Evolutionary conservation across 2,329 filamentous ascomycete genomes (phyloP).

Genomic region (Davidsoniella australis): DNA sequence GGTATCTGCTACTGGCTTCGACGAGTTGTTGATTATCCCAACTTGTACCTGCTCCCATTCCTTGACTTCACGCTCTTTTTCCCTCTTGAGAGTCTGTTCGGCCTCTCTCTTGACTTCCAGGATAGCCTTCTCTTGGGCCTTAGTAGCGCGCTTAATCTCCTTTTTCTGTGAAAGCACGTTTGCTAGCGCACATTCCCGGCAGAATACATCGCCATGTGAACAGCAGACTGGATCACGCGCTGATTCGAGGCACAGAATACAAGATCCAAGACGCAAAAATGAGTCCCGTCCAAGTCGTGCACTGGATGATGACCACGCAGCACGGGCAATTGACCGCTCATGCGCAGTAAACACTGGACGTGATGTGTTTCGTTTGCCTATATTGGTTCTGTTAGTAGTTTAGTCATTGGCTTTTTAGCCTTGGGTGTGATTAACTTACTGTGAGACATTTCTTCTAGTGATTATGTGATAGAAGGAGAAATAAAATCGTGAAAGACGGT

Average conservation of each 20-base stretch:
- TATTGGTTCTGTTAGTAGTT: not conserved
- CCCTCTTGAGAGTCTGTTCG: constrained; percentile 50
- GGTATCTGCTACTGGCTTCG: not conserved
- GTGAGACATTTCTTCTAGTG: constrained; percentile 26
- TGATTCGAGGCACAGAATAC: constrained; percentile 68
- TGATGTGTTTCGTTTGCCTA: constrained; percentile 76
- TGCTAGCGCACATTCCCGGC: constrained; percentile 77
- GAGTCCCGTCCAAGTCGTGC: constrained; percentile 81
- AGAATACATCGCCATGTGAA: constrained; percentile 75
- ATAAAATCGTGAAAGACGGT: not conserved
- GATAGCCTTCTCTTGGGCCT: constrained; percentile 29
- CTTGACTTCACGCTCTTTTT: constrained; percentile 42
- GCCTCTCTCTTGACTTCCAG: constrained; percentile 42
- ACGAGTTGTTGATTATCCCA: constrained; percentile 31
- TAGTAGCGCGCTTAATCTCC: constrained; percentile 72
- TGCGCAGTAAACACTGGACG: constrained; percentile 86
- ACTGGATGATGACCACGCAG: constrained; percentile 63
- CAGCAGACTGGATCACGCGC: constrained; percentile 75
- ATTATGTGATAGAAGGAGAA: not conserved
- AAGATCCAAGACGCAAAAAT: constrained; percentile 81
- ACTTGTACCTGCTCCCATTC: constrained; percentile 80
- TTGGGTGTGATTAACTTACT: constrained; percentile 23
- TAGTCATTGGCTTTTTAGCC: not conserved
- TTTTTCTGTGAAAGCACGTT: constrained; percentile 85
- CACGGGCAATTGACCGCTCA: constrained; percentile 68